These are phyloP conservation scores for Verticillium isaacii DNA, from an alignment of 2,329 filamentous ascomycete genomes.

Conservation along the genomic window DNA sequence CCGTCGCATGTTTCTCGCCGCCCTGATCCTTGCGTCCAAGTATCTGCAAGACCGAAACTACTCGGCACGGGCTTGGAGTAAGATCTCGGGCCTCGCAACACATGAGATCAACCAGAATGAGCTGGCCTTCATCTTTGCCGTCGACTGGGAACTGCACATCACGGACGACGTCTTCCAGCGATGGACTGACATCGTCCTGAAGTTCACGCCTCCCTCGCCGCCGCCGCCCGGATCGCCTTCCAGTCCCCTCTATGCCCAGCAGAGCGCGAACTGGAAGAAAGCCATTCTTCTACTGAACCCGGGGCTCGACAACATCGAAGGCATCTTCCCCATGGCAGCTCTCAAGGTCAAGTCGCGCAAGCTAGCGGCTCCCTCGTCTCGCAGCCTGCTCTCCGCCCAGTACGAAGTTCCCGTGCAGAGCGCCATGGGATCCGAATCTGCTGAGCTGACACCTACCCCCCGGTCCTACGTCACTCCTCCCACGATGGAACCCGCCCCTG, in stretches of 20 bases:
- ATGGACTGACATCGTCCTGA: constrained; percentile 90
- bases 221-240: constrained; percentile 45
- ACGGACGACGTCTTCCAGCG: constrained; percentile 82
- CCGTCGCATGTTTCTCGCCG: constrained; percentile 93
- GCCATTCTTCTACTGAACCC: constrained; percentile 53
- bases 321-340: constrained; percentile 34
- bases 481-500: constrained; percentile 45
- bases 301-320: constrained; percentile 54
- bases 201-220: constrained; percentile 66
- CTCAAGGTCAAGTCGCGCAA: constrained; percentile 12
- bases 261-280: constrained; percentile 52
- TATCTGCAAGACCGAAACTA: constrained; percentile 98
- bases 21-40: constrained; percentile 93
- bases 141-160: constrained; percentile 94
- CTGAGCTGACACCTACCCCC: constrained; percentile 35
- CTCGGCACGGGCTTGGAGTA: constrained; percentile 96
- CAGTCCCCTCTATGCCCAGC: constrained; percentile 35
- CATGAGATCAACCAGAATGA: constrained; percentile 97
- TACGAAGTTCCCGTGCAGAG: background rate
- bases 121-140: constrained; percentile 81
- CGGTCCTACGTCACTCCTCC: constrained; percentile 34
- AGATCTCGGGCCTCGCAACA: constrained; percentile 94
- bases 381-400: background rate
- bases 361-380: constrained; percentile 27
- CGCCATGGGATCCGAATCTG: constrained; percentile 1